Conservation (phyloP, 352 stramenopile genomes). For the Blastocystis sp. region DNA sequence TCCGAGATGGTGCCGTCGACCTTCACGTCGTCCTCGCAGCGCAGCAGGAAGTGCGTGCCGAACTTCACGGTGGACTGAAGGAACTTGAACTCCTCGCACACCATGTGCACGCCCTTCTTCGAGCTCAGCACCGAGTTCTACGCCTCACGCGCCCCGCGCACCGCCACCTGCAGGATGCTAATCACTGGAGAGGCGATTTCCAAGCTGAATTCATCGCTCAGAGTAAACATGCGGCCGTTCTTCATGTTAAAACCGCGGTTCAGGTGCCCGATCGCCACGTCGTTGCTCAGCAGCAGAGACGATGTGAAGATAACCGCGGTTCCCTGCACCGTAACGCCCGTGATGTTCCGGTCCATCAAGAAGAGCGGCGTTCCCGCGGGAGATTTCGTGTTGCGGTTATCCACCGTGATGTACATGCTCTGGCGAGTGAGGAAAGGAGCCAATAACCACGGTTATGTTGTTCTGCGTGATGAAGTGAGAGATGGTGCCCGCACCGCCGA, state of each 20-base stretch:
- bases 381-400: constrained; percentile 21
- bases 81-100: constrained; percentile 4
- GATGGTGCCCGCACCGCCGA: constrained; percentile 17
- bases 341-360: not conserved
- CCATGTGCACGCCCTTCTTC: constrained; percentile 15
- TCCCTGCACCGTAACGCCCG: constrained; percentile 18
- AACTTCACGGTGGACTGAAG: constrained; percentile 37
- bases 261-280: not conserved
- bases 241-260: not conserved
- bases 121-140: constrained; percentile 38
- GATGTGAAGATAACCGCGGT: constrained; percentile 12
- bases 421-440: not conserved
- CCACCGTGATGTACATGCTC: constrained; percentile 2
- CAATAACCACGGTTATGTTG: not conserved
- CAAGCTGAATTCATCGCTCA: not conserved
- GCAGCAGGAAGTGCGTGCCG: constrained; percentile 10
- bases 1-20: constrained; percentile 33
- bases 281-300: not conserved
- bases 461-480: constrained; percentile 5
- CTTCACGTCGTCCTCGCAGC: constrained; percentile 7
- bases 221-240: not conserved
- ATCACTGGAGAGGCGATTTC: constrained; percentile 9
- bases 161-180: constrained; percentile 1
- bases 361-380: constrained; percentile 13
- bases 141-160: not conserved